These are phyloP conservation scores for Entophlyctis luteolus DNA, from an alignment of 192 early-diverging fungal genomes.

Conservation along the genomic window DNA sequence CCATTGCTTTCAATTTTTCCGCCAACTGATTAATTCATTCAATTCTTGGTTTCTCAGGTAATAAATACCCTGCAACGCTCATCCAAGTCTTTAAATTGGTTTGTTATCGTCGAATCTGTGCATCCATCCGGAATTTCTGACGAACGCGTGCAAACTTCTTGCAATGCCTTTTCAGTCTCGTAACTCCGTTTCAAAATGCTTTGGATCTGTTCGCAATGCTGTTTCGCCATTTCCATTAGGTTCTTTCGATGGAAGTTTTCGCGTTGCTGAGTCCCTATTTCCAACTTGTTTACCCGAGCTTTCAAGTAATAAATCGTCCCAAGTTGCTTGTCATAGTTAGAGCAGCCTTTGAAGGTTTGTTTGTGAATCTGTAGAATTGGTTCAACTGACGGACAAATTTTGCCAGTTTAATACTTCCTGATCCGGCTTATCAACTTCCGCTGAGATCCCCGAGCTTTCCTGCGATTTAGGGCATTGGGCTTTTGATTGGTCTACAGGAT, in stretches of 20 bases:
- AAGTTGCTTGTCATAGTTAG: conserved; percentile 26
- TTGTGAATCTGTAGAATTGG: background rate
- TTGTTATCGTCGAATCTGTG: background rate
- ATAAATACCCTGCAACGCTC: conserved; percentile 37
- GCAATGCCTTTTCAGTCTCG: conserved; percentile 45
- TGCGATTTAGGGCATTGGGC: background rate
- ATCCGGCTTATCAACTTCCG: too few relatives aligned
- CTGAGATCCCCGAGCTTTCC: too few relatives aligned
- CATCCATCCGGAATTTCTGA: conserved; percentile 9
- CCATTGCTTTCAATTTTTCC: conserved; percentile 43
- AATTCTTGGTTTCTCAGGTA: background rate
- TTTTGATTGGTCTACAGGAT: too few relatives aligned
- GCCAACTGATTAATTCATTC: conserved; percentile 22
- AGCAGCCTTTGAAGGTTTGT: background rate
- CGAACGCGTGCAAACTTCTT: conserved; percentile 1
- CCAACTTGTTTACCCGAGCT: conserved; percentile 44
- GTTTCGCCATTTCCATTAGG: conserved; percentile 42
- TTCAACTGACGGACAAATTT: too few relatives aligned
- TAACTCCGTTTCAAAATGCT: conserved; percentile 41
- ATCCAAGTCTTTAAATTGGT: conserved; percentile 35
- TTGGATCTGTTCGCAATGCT: conserved; percentile 47
- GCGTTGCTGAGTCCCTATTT: conserved; percentile 39
- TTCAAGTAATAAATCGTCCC: conserved; percentile 43
- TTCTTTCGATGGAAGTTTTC: conserved; percentile 45
- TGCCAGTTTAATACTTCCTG: too few relatives aligned